phyloP scores from a whole-genome alignment of 306 rosid genomes.

The Fragaria vesca region DNA sequence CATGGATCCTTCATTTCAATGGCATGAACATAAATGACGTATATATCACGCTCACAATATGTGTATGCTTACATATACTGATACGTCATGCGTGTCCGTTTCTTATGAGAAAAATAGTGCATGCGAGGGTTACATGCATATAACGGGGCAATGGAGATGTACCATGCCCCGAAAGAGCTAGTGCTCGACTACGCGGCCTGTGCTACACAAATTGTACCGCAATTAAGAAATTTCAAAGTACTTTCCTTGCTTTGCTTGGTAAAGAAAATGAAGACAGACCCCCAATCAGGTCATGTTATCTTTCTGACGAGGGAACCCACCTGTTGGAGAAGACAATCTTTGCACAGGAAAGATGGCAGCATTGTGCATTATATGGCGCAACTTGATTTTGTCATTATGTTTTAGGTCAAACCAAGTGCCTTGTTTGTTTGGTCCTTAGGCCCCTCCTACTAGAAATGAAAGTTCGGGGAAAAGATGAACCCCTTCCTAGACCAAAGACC shows the following conservation, averaged over 20 bases:
- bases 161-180: background rate
- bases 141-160: background rate
- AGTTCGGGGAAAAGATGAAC: background rate
- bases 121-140: background rate
- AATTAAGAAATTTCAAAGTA: background rate
- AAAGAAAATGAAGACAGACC: background rate
- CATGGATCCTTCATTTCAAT: background rate
- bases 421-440: background rate
- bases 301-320: background rate
- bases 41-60: background rate
- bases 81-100: background rate
- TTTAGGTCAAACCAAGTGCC: conserved; percentile 8
- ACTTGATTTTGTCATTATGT: conserved; percentile 2
- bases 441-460: background rate
- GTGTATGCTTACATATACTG: too few species aligned
- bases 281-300: background rate
- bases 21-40: background rate
- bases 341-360: background rate
- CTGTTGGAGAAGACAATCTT: background rate
- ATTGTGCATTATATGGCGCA: background rate
- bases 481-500: background rate
- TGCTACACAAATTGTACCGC: background rate
- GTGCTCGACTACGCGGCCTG: background rate
- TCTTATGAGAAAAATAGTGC: background rate
- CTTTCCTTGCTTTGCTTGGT: background rate